Evolutionary conservation across 805 yeast species (phyloP).

Genomic region (Metschnikowia colocasiae): DNA sequence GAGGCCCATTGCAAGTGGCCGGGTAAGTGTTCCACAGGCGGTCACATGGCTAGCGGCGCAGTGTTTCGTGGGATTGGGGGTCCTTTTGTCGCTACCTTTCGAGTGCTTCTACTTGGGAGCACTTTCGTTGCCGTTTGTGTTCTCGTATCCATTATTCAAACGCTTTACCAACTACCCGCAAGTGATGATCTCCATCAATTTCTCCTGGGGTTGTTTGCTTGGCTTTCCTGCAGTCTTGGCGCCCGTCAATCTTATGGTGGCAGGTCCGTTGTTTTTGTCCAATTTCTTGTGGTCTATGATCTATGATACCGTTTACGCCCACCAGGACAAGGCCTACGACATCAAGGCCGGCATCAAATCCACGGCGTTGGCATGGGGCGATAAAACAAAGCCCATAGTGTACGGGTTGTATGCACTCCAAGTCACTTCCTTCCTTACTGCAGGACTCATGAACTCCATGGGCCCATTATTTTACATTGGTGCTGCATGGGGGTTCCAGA

Average conservation of each 20-base stretch:
- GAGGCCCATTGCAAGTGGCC: conserved; percentile 90
- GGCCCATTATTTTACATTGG: conserved; percentile 82
- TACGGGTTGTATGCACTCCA: conserved; percentile 65
- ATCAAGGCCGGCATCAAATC: conserved; percentile 88
- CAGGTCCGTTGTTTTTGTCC: conserved; percentile 72
- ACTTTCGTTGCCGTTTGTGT: conserved; percentile 71
- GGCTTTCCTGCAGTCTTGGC: conserved; percentile 97
- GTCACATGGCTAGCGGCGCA: conserved; percentile 68
- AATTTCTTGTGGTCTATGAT: conserved; percentile 91
- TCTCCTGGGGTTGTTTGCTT: conserved; percentile 89
- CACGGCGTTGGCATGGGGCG: conserved; percentile 94
- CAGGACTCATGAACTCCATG: conserved; percentile 74
- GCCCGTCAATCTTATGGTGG: conserved; percentile 64
- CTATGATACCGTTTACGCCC: conserved; percentile 96
- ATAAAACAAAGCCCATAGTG: conserved; percentile 65
- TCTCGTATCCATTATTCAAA: conserved; percentile 88
- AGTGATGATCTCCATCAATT: conserved; percentile 71
- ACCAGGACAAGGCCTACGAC: conserved; percentile 91
- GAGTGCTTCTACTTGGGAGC: conserved; percentile 84
- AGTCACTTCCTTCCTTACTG: conserved; percentile 54
- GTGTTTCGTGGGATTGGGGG: conserved; percentile 65
- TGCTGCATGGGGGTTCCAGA: conserved; percentile 61
- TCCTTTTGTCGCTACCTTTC: conserved; percentile 68
- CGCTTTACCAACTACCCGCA: conserved; percentile 97
- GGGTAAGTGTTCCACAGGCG: conserved; percentile 71